Percentiles rank a stretch among this genome's conserved stretches.
Conservation (phyloP, 2,329 filamentous ascomycete genomes). For the Leptographium flavum region DNA sequence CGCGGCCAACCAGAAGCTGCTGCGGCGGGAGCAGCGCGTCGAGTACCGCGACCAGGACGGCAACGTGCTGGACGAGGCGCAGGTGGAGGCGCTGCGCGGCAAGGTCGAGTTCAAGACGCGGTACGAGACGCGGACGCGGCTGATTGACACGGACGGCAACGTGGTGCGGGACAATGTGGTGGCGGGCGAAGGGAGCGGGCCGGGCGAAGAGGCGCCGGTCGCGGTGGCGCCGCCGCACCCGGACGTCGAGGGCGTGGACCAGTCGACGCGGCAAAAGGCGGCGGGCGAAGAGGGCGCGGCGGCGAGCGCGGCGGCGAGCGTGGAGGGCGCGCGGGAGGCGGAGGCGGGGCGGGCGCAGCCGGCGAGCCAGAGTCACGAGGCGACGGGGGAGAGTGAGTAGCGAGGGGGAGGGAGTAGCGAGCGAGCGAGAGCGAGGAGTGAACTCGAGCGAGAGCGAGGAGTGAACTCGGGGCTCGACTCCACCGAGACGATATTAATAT, state of each 20-base stretch:
- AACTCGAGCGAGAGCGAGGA: neutral
- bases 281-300: slow-evolving; percentile 23
- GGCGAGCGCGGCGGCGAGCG: slow-evolving; percentile 31
- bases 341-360: slow-evolving; percentile 44
- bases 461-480: neutral
- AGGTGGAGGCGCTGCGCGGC: slow-evolving; percentile 73
- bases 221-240: slow-evolving; percentile 44
- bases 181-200: slow-evolving; percentile 12
- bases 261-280: slow-evolving; percentile 32
- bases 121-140: slow-evolving; percentile 84
- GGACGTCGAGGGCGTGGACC: slow-evolving; percentile 45
- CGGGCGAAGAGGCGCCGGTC: neutral
- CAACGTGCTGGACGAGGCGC: slow-evolving; percentile 69
- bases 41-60: slow-evolving; percentile 94
- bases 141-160: slow-evolving; percentile 68
- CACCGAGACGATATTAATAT: too few relatives aligned
- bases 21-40: slow-evolving; percentile 60
- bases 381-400: slow-evolving; percentile 14
- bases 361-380: slow-evolving; percentile 48
- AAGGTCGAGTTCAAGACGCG: slow-evolving; percentile 92
- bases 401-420: neutral
- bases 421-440: neutral
- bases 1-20: slow-evolving; percentile 15
- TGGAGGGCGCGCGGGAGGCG: slow-evolving; percentile 44
- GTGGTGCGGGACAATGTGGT: slow-evolving; percentile 34